Conservation (phyloP, 2,329 filamentous ascomycete genomes). For the Aspergillus aculeatus region DNA sequence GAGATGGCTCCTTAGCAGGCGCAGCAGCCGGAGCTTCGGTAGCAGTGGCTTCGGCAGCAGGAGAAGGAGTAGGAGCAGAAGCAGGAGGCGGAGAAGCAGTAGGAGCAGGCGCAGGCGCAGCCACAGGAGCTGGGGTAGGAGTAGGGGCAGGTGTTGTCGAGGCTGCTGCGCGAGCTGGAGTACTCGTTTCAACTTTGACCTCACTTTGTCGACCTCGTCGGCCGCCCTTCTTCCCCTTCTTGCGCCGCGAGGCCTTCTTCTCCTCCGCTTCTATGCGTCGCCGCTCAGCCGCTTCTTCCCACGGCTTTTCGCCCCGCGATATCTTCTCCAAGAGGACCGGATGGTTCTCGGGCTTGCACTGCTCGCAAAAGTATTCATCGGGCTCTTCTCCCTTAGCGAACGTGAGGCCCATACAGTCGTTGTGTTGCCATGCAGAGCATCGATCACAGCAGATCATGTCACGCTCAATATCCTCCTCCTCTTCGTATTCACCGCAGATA, state of each 20-base stretch:
- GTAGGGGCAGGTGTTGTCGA: constrained; percentile 27
- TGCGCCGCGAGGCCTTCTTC: constrained; percentile 59
- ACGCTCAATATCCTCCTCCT: constrained; percentile 80
- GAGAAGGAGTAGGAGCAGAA: background rate
- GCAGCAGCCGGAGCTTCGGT: constrained; percentile 15
- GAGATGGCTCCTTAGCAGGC: constrained; percentile 13
- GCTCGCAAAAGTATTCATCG: constrained; percentile 87
- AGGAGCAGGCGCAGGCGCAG: constrained; percentile 23
- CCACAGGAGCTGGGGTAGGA: constrained; percentile 16
- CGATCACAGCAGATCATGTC: constrained; percentile 95
- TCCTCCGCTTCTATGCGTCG: constrained; percentile 62
- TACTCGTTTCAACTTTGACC: constrained; percentile 46
- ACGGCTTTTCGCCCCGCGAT: constrained; percentile 76
- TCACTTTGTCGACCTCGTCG: constrained; percentile 67
- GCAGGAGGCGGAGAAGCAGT: constrained; percentile 9
- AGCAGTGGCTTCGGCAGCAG: constrained; percentile 21
- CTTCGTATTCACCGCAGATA: constrained; percentile 83
- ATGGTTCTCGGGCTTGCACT: constrained; percentile 82
- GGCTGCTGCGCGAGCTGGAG: constrained; percentile 35
- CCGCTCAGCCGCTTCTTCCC: constrained; percentile 68
- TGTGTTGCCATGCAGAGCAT: constrained; percentile 95
- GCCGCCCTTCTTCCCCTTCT: constrained; percentile 54
- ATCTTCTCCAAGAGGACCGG: constrained; percentile 76
- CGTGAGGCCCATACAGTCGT: constrained; percentile 86
- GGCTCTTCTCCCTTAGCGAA: constrained; percentile 73